Evolutionary conservation across 2,329 filamentous ascomycete species (phyloP).

Genomic region (Fusarium piperis): DNA sequence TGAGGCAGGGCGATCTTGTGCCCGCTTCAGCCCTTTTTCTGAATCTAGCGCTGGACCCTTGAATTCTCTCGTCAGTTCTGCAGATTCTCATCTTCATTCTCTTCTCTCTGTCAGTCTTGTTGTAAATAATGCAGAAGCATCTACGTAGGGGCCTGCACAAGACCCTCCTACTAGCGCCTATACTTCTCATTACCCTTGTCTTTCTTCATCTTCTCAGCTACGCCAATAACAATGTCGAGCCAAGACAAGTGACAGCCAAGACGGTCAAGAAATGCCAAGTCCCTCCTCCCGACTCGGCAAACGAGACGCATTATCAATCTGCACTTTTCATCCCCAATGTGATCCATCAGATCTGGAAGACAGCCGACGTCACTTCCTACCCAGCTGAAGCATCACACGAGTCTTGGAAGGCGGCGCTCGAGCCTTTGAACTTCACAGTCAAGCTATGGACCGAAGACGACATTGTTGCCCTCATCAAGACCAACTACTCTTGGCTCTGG

Average conservation of each 20-base stretch:
- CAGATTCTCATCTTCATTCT: background rate
- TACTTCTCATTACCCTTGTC: background rate
- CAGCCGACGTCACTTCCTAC: background rate
- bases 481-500: background rate
- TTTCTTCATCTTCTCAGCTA: background rate
- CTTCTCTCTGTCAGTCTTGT: background rate
- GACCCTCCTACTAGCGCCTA: background rate
- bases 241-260: background rate
- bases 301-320: background rate
- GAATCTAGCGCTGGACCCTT: background rate
- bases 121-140: background rate
- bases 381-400: background rate
- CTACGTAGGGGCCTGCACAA: background rate
- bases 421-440: background rate
- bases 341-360: conserved; percentile 9
- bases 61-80: background rate
- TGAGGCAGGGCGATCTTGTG: background rate
- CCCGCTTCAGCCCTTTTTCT: background rate
- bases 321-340: background rate
- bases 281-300: background rate
- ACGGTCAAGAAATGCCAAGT: background rate
- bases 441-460: background rate
- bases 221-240: background rate
- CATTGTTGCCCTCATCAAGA: background rate
- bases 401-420: background rate